Evolutionary conservation across 495 filamentous ascomycete species (phyloP), one percentile per base, ranked within the genome.

Genomic region (Tuber microsphaerosporum): DNA sequence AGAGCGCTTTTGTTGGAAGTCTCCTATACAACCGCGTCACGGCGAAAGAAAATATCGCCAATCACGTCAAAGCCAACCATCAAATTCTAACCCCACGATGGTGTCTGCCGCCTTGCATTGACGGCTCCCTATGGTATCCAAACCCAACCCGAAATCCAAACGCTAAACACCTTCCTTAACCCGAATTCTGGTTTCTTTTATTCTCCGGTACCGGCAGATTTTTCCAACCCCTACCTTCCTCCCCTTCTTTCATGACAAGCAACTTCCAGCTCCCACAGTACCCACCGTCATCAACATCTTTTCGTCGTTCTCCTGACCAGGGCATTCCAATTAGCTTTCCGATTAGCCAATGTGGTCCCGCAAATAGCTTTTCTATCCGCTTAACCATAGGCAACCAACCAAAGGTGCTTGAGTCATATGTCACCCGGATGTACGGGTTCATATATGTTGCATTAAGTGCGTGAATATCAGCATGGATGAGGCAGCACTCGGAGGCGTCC

Each of bases 401-500:
- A 17, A 90, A 84, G 0, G 89, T 88, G 3, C 74, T 74, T 37
- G 83, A 78, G 45, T 86, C 85, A 76, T 93, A 93, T 1, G 91
- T 89, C 41, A 90, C 88, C 17, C 91, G 87, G n/a, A 93, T 86
- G 75, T 87, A 92, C 2, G 91, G 91, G 74, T 93, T 93, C 85
- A 92, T 86, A 80, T 90, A 92, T 73, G 91, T 88, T 0, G 88
- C 88, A 4, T 86, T 87, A 71, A 85, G 81, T 19, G 85, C 83
- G 71, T 87, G 86, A n/a, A 92, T 86, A 81, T 93, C 91, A 6
- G 91, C 90, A 77, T 91, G 89, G 75, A 93, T 89, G 42, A 93
- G 85, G 79, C 92, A 94, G 85, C 92, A 94, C 83, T 94, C 92
- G 16, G 90, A 92, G 2, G 89, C 88, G 75, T 94, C 92, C 89